Evolutionary conservation across 495 filamentous ascomycete species (phyloP), one percentile per base, ranked within the genome.

Genomic region (Xylaria castorea): DNA sequence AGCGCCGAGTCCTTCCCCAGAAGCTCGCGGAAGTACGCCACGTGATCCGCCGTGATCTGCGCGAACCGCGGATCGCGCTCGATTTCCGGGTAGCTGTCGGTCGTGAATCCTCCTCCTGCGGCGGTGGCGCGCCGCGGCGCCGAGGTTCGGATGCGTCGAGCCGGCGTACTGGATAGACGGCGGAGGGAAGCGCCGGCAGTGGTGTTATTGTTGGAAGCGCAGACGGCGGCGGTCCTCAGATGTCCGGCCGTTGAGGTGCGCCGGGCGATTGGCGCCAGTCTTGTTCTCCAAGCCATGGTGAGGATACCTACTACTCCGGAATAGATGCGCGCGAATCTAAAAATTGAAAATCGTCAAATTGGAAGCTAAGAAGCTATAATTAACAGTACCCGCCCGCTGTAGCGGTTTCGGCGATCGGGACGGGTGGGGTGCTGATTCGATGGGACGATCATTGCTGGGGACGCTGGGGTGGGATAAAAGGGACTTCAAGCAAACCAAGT

Each of bases 81-180:
- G 74, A 98, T 81, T 70, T 92, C 88, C 25, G 96, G 96, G 80
- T 98, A 94, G 74, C 90, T 89, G 64, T 96, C 92, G 71, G 92
- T 91, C 48, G 95, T 98, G 82, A 90, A 92, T 79, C 90, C 89
- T 76, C 91, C 87, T 79, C 90, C 89, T 76, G 91, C 87, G 66
- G n/a, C 58, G 6, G 58, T 32, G 58, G 32, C 38, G 14, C 88
- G 80, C 70, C 87, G 91, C 51, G 42, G 55, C 34, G 66, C 70
- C 18, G 78, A 77, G 50, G 61, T 73, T 18, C 76, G 78, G 58
- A 85, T 75, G 25, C 72, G 66, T 65, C 74, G 75, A 9, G 77
- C 73, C 3, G 75, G 77, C 1, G 83, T 80, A 55, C 53, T 81
- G 69, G 81, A 79, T 62, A 87, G 75, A 69, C 75, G 76, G 50